A percentile compares a stretch with the other conserved stretches of the same genome.
Conservation (phyloP, 2,329 filamentous ascomycete genomes). For the Aspergillus melleus region DNA sequence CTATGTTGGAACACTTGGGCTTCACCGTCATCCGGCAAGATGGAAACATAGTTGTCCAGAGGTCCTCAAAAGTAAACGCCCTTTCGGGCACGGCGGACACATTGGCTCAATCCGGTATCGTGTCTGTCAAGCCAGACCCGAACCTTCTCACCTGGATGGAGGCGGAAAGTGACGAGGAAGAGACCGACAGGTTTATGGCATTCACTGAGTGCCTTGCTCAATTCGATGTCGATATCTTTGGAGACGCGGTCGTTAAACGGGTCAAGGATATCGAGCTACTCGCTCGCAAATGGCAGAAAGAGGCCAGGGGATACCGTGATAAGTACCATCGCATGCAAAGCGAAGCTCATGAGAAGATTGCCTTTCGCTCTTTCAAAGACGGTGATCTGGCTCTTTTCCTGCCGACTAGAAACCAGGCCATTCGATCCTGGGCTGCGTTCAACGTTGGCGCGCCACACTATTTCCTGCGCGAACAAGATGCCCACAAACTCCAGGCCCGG, state of each 20-base stretch:
- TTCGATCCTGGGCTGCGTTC: slow-evolving; percentile 96
- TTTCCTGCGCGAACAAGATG: slow-evolving; percentile 90
- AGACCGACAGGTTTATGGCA: slow-evolving; percentile 70
- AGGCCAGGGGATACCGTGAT: slow-evolving; percentile 82
- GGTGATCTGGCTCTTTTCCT: slow-evolving; percentile 92
- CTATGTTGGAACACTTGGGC: slow-evolving; percentile 81
- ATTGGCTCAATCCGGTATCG: slow-evolving; percentile 34
- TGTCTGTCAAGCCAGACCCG: slow-evolving; percentile 57
- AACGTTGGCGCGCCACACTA: slow-evolving; percentile 97
- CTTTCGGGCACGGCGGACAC: slow-evolving; percentile 37
- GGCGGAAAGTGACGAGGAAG: slow-evolving; percentile 62
- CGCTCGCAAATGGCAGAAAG: slow-evolving; percentile 89
- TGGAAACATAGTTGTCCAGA: slow-evolving; percentile 72
- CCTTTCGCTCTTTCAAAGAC: slow-evolving; percentile 93
- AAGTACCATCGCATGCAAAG: slow-evolving; percentile 77
- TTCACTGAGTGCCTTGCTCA: slow-evolving; percentile 72
- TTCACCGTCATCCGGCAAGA: slow-evolving; percentile 77
- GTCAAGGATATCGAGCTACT: slow-evolving; percentile 92
- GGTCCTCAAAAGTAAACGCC: slow-evolving; percentile 58
- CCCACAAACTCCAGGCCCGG: slow-evolving; percentile 76
- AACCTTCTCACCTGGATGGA: slow-evolving; percentile 82
- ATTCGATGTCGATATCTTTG: slow-evolving; percentile 82
- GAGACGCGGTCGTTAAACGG: slow-evolving; percentile 81
- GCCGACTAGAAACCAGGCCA: slow-evolving; percentile 90
- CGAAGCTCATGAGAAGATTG: slow-evolving; percentile 93